Evolutionary conservation across 75 land plant genomes (phyloP).

Genomic region (Sequoia sempervirens): DNA sequence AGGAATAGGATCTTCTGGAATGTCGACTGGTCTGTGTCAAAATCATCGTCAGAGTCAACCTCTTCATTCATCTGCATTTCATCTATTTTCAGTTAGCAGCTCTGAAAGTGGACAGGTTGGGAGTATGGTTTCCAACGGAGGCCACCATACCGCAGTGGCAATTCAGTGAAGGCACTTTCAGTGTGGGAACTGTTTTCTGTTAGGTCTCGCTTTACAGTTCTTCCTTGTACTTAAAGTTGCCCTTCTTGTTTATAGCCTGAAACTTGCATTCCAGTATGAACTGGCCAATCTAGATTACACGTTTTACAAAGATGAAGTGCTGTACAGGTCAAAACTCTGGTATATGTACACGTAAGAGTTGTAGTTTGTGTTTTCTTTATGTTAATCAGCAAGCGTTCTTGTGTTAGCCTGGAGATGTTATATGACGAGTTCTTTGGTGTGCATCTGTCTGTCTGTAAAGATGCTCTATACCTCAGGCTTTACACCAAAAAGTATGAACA

Average conservation of each 20-base stretch:
- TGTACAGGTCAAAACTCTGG: neutral
- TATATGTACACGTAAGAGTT: neutral
- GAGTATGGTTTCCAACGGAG: conserved; percentile 9
- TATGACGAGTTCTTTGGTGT: neutral
- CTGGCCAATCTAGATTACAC: neutral
- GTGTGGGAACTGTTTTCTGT: neutral
- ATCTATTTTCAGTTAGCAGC: neutral
- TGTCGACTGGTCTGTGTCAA: neutral
- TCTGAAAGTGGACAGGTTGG: conserved; percentile 8
- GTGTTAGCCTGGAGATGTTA: neutral
- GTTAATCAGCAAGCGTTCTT: neutral
- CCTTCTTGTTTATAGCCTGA: neutral
- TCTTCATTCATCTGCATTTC: conserved; percentile 10
- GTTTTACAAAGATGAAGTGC: neutral
- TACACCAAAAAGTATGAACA: neutral
- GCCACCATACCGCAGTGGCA: conserved; percentile 10
- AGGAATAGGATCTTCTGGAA: neutral
- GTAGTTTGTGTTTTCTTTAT: neutral
- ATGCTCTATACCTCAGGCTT: neutral
- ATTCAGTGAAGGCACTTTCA: neutral
- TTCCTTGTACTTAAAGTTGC: neutral
- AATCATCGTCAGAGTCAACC: conserved; percentile 3
- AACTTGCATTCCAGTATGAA: neutral
- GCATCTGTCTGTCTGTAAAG: neutral
- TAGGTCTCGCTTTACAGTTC: neutral